A percentile compares a stretch with the other conserved stretches of the same genome.
These are phyloP conservation scores for Calonectria pteridis DNA, from an alignment of 2,329 filamentous ascomycete genomes.

Conservation along the genomic window DNA sequence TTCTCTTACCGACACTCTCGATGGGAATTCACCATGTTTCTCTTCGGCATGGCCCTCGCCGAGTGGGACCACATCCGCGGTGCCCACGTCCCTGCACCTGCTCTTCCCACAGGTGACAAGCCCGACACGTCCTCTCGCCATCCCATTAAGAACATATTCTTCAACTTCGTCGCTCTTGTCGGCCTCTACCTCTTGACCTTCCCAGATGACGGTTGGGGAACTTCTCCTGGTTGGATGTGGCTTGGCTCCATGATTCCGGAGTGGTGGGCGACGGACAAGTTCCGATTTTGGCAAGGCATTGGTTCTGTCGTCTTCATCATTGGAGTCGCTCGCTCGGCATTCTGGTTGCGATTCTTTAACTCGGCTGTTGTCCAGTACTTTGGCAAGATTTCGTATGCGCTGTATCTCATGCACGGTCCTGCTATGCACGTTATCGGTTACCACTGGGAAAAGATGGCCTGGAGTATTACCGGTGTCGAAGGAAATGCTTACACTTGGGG, in stretches of 20 bases:
- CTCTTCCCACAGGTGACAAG: constrained; percentile 43
- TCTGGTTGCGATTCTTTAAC: constrained; percentile 65
- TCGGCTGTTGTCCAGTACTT: constrained; percentile 66
- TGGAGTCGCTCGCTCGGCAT: constrained; percentile 59
- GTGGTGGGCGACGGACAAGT: constrained; percentile 62
- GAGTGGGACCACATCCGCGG: constrained; percentile 65
- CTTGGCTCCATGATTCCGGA: constrained; percentile 62
- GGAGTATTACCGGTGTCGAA: constrained; percentile 61
- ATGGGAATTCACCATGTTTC: constrained; percentile 69
- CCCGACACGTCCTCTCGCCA: not conserved
- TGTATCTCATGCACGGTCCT: constrained; percentile 73
- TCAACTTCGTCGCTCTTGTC: constrained; percentile 58
- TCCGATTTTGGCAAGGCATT: constrained; percentile 69
- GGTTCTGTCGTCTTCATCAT: constrained; percentile 66
- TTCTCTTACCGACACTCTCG: constrained; percentile 62
- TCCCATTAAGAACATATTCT: constrained; percentile 46
- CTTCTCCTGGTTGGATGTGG: constrained; percentile 66
- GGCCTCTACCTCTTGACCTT: constrained; percentile 65
- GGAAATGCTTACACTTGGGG: constrained; percentile 59
- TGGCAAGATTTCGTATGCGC: constrained; percentile 70
- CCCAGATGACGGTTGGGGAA: constrained; percentile 54
- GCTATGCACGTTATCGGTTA: constrained; percentile 67
- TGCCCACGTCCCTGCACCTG: constrained; percentile 53
- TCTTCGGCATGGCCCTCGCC: constrained; percentile 66
- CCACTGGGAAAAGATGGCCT: constrained; percentile 62